A percentile compares a stretch with the other conserved stretches of the same genome.
phyloP scores from a whole-genome alignment of 2,329 filamentous ascomycete species.

The Scedosporium dehoogii region DNA sequence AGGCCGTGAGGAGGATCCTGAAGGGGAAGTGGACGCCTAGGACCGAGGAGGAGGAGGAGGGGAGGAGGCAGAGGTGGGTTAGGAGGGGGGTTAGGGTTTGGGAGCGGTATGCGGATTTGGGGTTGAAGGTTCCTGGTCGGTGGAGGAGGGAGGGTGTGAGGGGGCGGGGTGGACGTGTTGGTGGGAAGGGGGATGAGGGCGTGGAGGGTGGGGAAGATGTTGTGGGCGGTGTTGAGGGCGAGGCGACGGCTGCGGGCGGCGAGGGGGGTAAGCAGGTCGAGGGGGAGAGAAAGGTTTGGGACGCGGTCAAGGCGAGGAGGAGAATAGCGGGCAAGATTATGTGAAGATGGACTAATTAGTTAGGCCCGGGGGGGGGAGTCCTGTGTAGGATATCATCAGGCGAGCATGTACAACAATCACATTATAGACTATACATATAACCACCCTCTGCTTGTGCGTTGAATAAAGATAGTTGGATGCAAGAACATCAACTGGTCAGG shows the following conservation, averaged over 20 bases:
- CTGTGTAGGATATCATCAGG: background rate
- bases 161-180: background rate
- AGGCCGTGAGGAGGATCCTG: conserved; percentile 79
- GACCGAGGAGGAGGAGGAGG: conserved; percentile 44
- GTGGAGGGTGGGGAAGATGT: background rate
- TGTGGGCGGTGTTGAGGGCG: background rate
- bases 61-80: conserved; percentile 52
- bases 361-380: background rate
- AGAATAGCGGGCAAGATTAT: conserved; percentile 8
- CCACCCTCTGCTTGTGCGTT: background rate
- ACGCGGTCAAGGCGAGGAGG: conserved; percentile 3
- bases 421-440: background rate
- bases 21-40: conserved; percentile 64
- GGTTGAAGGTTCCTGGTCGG: conserved; percentile 48
- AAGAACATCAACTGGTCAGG: no score
- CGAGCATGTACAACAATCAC: background rate
- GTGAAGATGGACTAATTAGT: background rate
- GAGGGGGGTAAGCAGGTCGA: background rate
- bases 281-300: background rate
- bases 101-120: conserved; percentile 48
- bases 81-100: conserved; percentile 50
- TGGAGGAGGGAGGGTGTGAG: conserved; percentile 47
- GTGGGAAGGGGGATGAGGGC: conserved; percentile 2
- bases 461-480: background rate
- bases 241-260: background rate